These are phyloP conservation scores for Beauveria sp. DNA, from an alignment of 2,329 filamentous ascomycete species.

Conservation along the genomic window DNA sequence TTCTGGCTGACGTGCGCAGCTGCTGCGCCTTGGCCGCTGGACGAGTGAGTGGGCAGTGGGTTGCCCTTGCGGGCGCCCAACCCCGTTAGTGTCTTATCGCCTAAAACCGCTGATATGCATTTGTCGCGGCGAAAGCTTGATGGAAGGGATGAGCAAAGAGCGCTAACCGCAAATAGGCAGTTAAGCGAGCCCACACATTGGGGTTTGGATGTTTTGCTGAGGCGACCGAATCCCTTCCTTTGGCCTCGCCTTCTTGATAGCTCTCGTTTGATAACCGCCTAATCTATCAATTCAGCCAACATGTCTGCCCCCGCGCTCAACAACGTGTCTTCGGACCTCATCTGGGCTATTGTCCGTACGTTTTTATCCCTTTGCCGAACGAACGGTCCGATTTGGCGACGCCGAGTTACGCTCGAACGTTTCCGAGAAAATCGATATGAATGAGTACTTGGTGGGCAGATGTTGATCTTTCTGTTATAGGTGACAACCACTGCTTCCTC, in stretches of 20 bases:
- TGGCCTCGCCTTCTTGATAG: conserved; percentile 2
- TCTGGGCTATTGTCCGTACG: conserved; percentile 95
- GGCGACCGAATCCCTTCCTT: not conserved
- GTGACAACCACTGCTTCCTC: conserved; percentile 81
- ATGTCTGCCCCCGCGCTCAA: conserved; percentile 50
- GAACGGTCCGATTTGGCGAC: not conserved
- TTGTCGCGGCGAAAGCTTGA: not conserved
- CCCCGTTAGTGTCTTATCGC: not conserved
- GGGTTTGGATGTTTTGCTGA: conserved; percentile 6
- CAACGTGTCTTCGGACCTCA: conserved; percentile 81
- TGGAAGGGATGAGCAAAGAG: not conserved
- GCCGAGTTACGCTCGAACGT: not conserved
- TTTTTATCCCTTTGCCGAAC: not conserved
- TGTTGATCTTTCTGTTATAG: conserved; percentile 36
- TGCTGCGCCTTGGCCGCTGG: not conserved
- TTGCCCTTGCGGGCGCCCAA: not conserved
- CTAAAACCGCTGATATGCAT: not conserved
- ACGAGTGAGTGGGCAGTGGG: too few species aligned
- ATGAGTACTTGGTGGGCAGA: not conserved
- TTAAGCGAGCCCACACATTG: conserved; percentile 37
- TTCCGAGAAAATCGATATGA: not conserved
- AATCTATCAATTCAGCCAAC: conserved; percentile 34
- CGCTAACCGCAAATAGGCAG: conserved; percentile 23
- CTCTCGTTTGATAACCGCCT: conserved; percentile 4
- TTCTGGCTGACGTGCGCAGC: conserved; percentile 2